Conservation (phyloP, 495 filamentous ascomycete genomes). For the Hypomontagnella monticulosa region DNA sequence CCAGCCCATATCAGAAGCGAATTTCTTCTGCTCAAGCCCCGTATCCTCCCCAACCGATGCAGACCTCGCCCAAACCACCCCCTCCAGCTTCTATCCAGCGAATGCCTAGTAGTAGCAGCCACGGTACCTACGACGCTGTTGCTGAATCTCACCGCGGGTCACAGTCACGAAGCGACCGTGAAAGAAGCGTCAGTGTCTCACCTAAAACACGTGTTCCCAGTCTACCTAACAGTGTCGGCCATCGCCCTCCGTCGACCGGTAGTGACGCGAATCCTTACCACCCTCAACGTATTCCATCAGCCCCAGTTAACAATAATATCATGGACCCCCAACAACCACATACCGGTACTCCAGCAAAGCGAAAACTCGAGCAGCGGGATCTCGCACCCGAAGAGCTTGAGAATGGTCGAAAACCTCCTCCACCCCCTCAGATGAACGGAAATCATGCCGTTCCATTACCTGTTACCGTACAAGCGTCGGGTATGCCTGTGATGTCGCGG, state of each 20-base stretch:
- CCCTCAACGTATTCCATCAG: conserved; percentile 44
- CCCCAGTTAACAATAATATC: conserved; percentile 40
- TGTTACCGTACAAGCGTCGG: conserved; percentile 25
- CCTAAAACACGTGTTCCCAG: conserved; percentile 69
- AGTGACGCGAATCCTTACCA: conserved; percentile 54
- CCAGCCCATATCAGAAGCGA: conserved; percentile 65
- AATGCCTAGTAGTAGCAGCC: conserved; percentile 53
- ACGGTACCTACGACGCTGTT: conserved; percentile 53
- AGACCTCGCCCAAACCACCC: conserved; percentile 49
- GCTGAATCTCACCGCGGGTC: conserved; percentile 48
- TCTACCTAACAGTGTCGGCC: conserved; percentile 57
- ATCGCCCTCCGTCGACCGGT: conserved; percentile 49
- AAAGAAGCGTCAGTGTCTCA: conserved; percentile 69
- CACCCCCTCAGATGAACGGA: conserved; percentile 57
- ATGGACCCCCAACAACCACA: conserved; percentile 47
- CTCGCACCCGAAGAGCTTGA: conserved; percentile 56
- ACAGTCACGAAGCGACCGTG: conserved; percentile 61
- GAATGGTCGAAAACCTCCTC: conserved; percentile 51
- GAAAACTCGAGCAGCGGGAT: conserved; percentile 64
- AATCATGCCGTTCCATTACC: conserved; percentile 42
- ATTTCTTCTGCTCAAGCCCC: conserved; percentile 49
- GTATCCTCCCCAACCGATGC: conserved; percentile 41
- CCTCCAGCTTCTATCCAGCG: conserved; percentile 57
- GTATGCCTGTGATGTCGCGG: conserved; percentile 44
- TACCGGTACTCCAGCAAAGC: conserved; percentile 56